Conservation (phyloP, 768 basidiomycete genomes). For the Leucocoprinus birnbaumii region DNA sequence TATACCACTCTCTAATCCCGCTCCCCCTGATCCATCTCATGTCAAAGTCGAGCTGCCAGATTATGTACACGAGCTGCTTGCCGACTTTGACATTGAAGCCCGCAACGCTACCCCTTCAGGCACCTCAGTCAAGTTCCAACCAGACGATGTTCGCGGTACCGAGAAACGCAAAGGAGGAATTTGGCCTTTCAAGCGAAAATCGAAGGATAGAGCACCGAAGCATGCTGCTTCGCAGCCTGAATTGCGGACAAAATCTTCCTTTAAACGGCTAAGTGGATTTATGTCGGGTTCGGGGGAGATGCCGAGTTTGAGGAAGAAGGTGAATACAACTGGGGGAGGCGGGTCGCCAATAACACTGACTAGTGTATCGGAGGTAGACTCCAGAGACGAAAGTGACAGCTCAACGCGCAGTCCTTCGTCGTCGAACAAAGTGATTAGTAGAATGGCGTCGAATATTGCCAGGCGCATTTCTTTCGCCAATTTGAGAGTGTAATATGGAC, state of each 20-base stretch:
- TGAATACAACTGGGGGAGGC: not conserved
- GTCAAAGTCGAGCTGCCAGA: slow-evolving; percentile 7
- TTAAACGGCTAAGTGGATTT: slow-evolving; percentile 4
- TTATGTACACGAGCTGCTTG: slow-evolving; percentile 11
- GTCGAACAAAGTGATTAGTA: not conserved
- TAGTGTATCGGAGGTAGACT: not conserved
- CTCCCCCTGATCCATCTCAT: slow-evolving; percentile 8
- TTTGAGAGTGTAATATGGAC: not conserved
- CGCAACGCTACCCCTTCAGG: not conserved
- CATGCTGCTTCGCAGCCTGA: not conserved
- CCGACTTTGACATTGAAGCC: slow-evolving; percentile 7
- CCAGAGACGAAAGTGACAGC: not conserved
- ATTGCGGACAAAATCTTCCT: slow-evolving; percentile 4
- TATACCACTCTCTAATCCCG: not conserved
- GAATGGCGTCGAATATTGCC: not conserved
- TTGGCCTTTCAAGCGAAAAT: not conserved
- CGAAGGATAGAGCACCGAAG: not conserved
- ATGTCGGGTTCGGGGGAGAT: not conserved
- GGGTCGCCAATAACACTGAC: not conserved
- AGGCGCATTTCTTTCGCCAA: slow-evolving; percentile 5
- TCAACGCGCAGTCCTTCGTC: not conserved
- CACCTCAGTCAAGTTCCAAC: not conserved
- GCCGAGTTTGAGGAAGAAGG: slow-evolving; percentile 1
- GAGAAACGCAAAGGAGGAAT: not conserved
- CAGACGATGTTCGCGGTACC: not conserved